Evolutionary conservation across 768 basidiomycete genomes (phyloP), one percentile per base, ranked within the genome.

Genomic region (Auricularia cornea): DNA sequence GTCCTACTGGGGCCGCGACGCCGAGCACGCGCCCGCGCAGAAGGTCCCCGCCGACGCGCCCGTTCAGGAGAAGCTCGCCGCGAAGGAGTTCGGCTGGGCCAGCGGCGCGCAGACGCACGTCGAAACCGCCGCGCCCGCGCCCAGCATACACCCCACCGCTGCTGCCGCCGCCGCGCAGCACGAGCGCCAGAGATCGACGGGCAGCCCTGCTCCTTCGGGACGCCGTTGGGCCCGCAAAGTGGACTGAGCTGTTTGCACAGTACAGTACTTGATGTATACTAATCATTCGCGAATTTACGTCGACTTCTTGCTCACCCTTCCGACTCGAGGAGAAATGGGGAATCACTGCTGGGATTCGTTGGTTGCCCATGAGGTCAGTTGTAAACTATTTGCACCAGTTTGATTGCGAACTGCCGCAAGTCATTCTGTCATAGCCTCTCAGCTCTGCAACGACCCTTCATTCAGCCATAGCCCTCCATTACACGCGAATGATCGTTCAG

Each of bases 1-100:
- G 80, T 74, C 83, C 76, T 98, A 90, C 73, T 90, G 90, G 89
- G 88, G 86, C 14, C 79, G 81, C 65, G 81, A 80, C 16, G 76
- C 71, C 2, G 62, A 62, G 1, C 12, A 6, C 20, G 6, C 10
- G 1, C 12, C 6, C 20, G 6, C 10, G 18, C 54, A 8, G 18
- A 12, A 28, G 28, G 54, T 57, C 8, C 26, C 54, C 23, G 30
- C 28, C 26, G 54, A 57, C 54, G 54, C 54, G 30, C 54, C 54
- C 28, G 30, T 57, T 26, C 28, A 57, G 54, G 54, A 57, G 54
- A 57, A 57, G 54, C 54, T 57, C 54, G 54, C 28, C 54, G 54
- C 54, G 26, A 57, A 57, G 28, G 54, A 57, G 54, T 57, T 57
- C 26, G 54, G 54, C 3, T 57, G 54, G 54, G 54, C 54, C 18